A percentile compares a stretch with the other conserved stretches of the same genome.
Conservation (phyloP, 257 asterid species). For the Pogostemon cablin region DNA sequence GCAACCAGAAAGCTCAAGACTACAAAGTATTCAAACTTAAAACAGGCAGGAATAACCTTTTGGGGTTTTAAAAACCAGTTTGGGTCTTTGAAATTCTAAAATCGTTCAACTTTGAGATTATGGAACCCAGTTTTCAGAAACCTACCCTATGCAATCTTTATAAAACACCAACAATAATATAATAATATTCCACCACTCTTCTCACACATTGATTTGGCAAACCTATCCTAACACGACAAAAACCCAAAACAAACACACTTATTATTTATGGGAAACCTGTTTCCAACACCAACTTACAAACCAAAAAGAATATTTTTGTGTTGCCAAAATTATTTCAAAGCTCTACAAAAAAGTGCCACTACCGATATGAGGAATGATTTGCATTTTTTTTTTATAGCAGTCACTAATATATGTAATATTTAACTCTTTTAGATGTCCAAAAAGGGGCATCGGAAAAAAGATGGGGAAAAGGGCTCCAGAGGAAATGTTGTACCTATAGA, state of each 20-base stretch:
- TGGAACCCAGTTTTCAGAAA: too few relatives aligned
- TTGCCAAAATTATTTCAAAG: constrained; percentile 3
- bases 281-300: too few relatives aligned
- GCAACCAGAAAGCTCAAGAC: constrained; percentile 6
- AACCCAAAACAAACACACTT: too few relatives aligned
- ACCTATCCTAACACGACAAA: too few relatives aligned
- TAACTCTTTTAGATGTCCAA: constrained; percentile 18
- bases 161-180: too few relatives aligned
- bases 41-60: background rate
- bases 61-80: too few relatives aligned
- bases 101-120: too few relatives aligned
- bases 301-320: background rate
- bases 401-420: background rate
- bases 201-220: too few relatives aligned
- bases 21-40: background rate
- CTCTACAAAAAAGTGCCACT: constrained; percentile 10
- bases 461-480: background rate
- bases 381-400: background rate
- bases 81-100: too few relatives aligned
- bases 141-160: too few relatives aligned
- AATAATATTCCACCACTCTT: too few relatives aligned
- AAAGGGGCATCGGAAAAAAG: constrained; percentile 13
- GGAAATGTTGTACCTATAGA: background rate
- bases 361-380: constrained; percentile 5
- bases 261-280: too few relatives aligned